Evolutionary conservation across 2,329 filamentous ascomycete species (phyloP).

Genomic region (Apiospora arundinis): DNA sequence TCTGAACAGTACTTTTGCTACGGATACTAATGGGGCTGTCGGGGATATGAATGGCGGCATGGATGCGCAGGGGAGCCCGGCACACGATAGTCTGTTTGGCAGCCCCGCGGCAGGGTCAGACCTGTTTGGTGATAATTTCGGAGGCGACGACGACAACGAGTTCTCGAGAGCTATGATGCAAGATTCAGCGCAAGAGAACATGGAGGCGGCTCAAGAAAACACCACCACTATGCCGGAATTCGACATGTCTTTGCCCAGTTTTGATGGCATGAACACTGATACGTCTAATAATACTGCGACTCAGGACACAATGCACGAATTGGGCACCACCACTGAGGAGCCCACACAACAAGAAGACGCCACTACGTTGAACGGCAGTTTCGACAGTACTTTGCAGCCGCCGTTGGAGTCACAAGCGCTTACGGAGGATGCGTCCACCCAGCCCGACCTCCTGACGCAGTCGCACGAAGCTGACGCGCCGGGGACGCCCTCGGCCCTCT

Average conservation of each 20-base stretch:
- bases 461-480: conserved; percentile 16
- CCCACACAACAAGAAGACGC: conserved; percentile 26
- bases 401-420: conserved; percentile 19
- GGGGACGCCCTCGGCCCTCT: conserved; percentile 26
- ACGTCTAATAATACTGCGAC: not conserved
- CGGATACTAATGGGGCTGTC: conserved; percentile 33
- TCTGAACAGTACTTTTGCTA: conserved; percentile 31
- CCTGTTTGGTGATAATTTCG: conserved; percentile 87
- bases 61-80: conserved; percentile 70
- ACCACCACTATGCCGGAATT: conserved; percentile 39
- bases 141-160: conserved; percentile 83
- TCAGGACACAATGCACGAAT: not conserved
- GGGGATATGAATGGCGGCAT: conserved; percentile 25
- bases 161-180: conserved; percentile 75
- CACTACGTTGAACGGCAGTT: conserved; percentile 5
- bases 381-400: conserved; percentile 22
- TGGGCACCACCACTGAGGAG: not conserved
- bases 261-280: conserved; percentile 22
- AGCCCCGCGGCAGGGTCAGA: conserved; percentile 74
- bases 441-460: conserved; percentile 22
- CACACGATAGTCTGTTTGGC: conserved; percentile 81
- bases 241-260: conserved; percentile 23
- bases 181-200: conserved; percentile 45
- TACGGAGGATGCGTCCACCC: conserved; percentile 30
- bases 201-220: conserved; percentile 41